Conservation (phyloP, 441 rosid species). For the Isatis lusitanica region DNA sequence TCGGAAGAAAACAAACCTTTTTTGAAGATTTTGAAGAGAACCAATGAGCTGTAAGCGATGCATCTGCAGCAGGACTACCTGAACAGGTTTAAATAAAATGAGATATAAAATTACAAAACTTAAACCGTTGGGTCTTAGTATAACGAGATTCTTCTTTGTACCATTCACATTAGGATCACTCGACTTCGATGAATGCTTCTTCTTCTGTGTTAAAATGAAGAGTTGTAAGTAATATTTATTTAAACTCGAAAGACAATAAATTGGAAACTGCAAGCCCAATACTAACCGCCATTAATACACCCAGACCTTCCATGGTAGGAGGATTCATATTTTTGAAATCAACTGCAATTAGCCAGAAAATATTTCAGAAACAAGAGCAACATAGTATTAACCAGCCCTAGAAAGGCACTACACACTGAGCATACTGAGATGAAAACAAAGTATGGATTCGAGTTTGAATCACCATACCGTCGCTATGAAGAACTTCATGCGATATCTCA, state of each 20-base stretch:
- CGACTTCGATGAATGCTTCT: slow-evolving; percentile 53
- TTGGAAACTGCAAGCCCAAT: background rate
- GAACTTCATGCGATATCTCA: slow-evolving; percentile 57
- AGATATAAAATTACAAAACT: slow-evolving; percentile 14
- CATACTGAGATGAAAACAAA: slow-evolving; percentile 2
- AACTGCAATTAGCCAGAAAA: slow-evolving; percentile 43
- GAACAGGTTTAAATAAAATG: slow-evolving; percentile 20
- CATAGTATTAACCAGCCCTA: background rate
- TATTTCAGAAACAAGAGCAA: slow-evolving; percentile 7
- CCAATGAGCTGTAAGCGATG: slow-evolving; percentile 66
- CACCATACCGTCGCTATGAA: slow-evolving; percentile 49
- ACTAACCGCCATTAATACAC: slow-evolving; percentile 59
- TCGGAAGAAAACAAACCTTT: slow-evolving; percentile 54
- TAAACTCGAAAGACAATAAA: slow-evolving; percentile 1
- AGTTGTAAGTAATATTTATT: background rate
- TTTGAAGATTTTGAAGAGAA: slow-evolving; percentile 83
- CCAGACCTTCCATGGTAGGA: slow-evolving; percentile 81
- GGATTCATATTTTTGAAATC: slow-evolving; percentile 62
- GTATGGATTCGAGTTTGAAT: background rate
- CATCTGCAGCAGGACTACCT: slow-evolving; percentile 51
- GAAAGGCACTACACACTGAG: background rate
- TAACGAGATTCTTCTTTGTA: slow-evolving; percentile 35
- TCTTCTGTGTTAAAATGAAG: slow-evolving; percentile 45
- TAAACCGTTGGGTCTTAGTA: slow-evolving; percentile 5
- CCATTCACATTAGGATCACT: slow-evolving; percentile 57